These are phyloP conservation scores for Amoeboaphelidium protococcarum DNA, from an alignment of 371 early-diverging fungal species.

Conservation along the genomic window DNA sequence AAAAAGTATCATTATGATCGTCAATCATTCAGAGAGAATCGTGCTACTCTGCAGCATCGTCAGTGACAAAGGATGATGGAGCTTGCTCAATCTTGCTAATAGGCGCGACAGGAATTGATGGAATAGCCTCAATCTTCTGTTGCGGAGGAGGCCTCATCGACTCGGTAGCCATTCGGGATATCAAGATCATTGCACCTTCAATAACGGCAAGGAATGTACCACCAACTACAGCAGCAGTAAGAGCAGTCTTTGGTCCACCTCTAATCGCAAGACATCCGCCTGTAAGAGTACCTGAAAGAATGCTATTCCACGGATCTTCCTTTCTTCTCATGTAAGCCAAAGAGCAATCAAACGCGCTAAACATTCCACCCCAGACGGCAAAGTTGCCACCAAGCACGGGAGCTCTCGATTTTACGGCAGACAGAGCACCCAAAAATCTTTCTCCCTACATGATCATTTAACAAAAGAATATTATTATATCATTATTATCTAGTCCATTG, in stretches of 20 bases:
- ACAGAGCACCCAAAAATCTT: slow-evolving; percentile 53
- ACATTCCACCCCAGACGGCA: slow-evolving; percentile 93
- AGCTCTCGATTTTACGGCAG: slow-evolving; percentile 71
- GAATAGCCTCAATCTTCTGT: too few species aligned
- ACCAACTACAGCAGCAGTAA: slow-evolving; percentile 62
- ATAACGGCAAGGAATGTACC: slow-evolving; percentile 72
- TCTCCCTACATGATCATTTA: too few species aligned
- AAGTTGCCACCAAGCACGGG: slow-evolving; percentile 52
- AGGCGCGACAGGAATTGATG: too few species aligned
- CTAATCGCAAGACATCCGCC: slow-evolving; percentile 81
- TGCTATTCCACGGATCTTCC: slow-evolving; percentile 90
- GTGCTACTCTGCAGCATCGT: too few species aligned
- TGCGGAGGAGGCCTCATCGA: too few species aligned
- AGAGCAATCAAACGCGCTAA: slow-evolving; percentile 81
- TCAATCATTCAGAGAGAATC: too few species aligned
- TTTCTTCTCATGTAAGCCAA: slow-evolving; percentile 68
- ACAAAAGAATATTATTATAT: too few species aligned
- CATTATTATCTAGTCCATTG: too few species aligned
- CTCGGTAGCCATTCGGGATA: slow-evolving; percentile 17
- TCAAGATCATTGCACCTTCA: slow-evolving; percentile 69
- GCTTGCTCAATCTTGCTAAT: too few species aligned
- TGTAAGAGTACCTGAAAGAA: slow-evolving; percentile 68
- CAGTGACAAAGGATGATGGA: too few species aligned
- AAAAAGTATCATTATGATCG: too few species aligned
- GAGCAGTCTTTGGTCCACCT: slow-evolving; percentile 26